Conservation (phyloP, 2,329 filamentous ascomycete genomes). For the Diaporthe sp. region DNA sequence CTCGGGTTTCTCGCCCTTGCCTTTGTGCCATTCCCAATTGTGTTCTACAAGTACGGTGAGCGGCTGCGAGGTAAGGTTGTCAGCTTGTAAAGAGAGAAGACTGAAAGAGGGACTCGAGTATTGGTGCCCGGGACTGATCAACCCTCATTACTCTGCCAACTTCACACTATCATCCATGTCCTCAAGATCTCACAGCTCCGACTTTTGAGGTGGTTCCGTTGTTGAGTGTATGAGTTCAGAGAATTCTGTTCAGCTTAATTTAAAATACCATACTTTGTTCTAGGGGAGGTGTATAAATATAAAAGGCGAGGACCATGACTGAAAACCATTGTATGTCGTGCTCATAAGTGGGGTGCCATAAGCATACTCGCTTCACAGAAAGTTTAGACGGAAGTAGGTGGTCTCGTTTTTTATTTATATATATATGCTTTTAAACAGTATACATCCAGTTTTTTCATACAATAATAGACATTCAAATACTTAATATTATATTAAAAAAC, state of each 20-base stretch:
- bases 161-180: too few species aligned
- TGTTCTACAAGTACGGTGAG: conserved; percentile 56
- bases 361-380: neutral
- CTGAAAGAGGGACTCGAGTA: too few species aligned
- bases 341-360: neutral
- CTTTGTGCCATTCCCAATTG: conserved; percentile 56
- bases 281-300: neutral
- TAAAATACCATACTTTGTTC: too few species aligned
- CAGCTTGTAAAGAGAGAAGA: conserved; percentile 1
- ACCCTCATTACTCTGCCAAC: too few species aligned
- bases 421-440: too few species aligned
- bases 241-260: neutral
- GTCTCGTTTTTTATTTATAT: too few species aligned
- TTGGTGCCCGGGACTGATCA: neutral
- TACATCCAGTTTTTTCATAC: too few species aligned
- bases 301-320: neutral
- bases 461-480: too few species aligned
- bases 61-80: conserved; percentile 45
- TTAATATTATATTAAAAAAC: too few species aligned
- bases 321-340: neutral
- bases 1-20: conserved; percentile 56
- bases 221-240: neutral
- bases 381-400: neutral
- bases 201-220: too few species aligned
- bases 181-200: neutral